phyloP scores from a whole-genome alignment of 768 basidiomycete species.

The Serendipita sp. region DNA sequence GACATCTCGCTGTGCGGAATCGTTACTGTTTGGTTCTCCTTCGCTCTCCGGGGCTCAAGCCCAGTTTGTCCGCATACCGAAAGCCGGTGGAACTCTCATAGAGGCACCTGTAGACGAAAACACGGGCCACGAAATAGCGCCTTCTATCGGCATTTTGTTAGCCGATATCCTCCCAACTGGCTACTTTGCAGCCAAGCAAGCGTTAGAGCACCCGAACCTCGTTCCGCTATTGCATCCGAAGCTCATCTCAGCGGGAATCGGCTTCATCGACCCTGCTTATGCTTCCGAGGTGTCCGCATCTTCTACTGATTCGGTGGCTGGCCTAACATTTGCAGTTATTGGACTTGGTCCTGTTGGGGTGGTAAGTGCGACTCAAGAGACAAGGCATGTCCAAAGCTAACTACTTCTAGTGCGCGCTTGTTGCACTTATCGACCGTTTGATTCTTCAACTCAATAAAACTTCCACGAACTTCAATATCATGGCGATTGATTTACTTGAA shows the following conservation, averaged over 20 bases:
- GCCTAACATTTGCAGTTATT: slow-evolving; percentile 47
- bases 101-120: slow-evolving; percentile 14
- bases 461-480: slow-evolving; percentile 22
- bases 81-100: slow-evolving; percentile 63
- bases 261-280: neutral
- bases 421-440: neutral
- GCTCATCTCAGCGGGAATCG: neutral
- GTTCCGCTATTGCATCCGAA: slow-evolving; percentile 33
- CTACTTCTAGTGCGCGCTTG: neutral
- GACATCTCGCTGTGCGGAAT: slow-evolving; percentile 49
- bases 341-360: slow-evolving; percentile 71
- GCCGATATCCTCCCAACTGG: slow-evolving; percentile 63
- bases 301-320: slow-evolving; percentile 1
- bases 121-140: slow-evolving; percentile 13
- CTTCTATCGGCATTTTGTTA: slow-evolving; percentile 28
- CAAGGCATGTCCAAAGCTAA: neutral
- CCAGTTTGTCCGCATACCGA: slow-evolving; percentile 64
- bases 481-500: slow-evolving; percentile 49
- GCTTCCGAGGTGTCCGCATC: neutral
- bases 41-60: slow-evolving; percentile 59
- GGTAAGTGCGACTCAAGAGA: slow-evolving; percentile 20
- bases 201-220: slow-evolving; percentile 55
- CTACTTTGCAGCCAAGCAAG: slow-evolving; percentile 58
- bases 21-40: slow-evolving; percentile 50
- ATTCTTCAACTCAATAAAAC: neutral